Conservation (phyloP, 768 basidiomycete genomes). For the Thelephora aurantiotincta region DNA sequence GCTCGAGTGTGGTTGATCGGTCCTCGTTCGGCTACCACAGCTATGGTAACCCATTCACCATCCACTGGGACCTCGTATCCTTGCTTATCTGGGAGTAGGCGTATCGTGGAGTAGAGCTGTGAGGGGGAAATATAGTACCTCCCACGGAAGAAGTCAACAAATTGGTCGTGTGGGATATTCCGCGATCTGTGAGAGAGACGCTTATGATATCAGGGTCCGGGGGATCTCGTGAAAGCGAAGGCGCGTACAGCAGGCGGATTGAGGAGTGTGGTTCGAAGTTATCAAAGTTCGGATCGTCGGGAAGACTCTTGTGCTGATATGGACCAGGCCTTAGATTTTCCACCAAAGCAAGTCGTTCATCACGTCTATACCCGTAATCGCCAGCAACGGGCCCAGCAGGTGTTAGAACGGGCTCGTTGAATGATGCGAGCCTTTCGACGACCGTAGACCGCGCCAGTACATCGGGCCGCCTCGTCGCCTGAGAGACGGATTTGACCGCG, state of each 20-base stretch:
- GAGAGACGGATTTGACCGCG: not conserved
- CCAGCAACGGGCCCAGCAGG: not conserved
- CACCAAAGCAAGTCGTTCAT: slow-evolving; percentile 55
- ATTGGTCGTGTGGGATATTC: slow-evolving; percentile 51
- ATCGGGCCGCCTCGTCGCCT: not conserved
- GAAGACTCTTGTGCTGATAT: slow-evolving; percentile 50
- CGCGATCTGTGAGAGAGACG: slow-evolving; percentile 41
- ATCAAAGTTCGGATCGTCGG: slow-evolving; percentile 66
- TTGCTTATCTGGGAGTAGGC: slow-evolving; percentile 62
- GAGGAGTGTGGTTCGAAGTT: slow-evolving; percentile 83
- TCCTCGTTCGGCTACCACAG: slow-evolving; percentile 86
- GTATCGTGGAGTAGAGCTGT: slow-evolving; percentile 73
- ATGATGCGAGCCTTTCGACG: slow-evolving; percentile 8
- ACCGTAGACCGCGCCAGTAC: slow-evolving; percentile 11
- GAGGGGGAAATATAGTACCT: slow-evolving; percentile 87
- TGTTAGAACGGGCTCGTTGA: not conserved
- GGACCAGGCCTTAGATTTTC: slow-evolving; percentile 74
- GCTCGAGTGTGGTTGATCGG: slow-evolving; percentile 60
- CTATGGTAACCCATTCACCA: slow-evolving; percentile 93
- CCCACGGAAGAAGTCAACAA: slow-evolving; percentile 69
- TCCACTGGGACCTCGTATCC: slow-evolving; percentile 85
- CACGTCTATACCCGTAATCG: slow-evolving; percentile 19
- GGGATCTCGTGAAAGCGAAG: slow-evolving; percentile 1
- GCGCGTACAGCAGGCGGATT: slow-evolving; percentile 65
- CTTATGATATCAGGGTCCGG: not conserved